phyloP scores from a whole-genome alignment of 306 rosid genomes.

The Acacia crassicarpa region DNA sequence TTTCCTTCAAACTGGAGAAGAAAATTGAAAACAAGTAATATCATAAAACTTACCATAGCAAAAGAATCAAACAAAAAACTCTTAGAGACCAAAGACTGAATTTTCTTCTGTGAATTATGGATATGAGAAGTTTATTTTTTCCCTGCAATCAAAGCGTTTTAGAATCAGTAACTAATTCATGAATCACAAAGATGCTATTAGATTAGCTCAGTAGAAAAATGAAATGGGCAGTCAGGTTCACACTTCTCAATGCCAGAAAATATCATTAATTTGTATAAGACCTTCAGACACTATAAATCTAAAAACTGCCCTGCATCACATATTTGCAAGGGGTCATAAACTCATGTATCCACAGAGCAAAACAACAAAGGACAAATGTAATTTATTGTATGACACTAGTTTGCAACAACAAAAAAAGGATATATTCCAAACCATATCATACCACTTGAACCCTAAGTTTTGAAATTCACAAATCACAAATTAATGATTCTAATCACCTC shows the following conservation, averaged over 20 bases:
- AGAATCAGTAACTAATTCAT: background rate
- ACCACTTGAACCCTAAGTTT: background rate
- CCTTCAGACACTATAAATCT: background rate
- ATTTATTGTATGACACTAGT: background rate
- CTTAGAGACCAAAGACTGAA: conserved; percentile 4
- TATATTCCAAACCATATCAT: background rate
- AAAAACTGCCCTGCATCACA: background rate
- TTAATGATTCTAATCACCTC: background rate
- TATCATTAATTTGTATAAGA: background rate
- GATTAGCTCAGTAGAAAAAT: background rate
- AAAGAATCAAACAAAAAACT: conserved; percentile 20
- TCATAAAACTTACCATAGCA: conserved; percentile 37
- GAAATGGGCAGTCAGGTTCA: background rate
- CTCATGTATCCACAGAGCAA: background rate
- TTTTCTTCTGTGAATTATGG: background rate
- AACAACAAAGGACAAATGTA: background rate
- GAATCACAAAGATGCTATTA: background rate
- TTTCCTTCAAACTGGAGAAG: background rate
- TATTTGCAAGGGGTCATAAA: background rate
- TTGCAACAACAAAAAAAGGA: too few relatives aligned
- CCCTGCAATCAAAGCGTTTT: background rate
- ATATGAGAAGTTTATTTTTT: background rate
- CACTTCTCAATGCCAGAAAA: background rate
- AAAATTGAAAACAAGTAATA: background rate
- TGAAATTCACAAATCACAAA: background rate